A percentile compares a stretch with the other conserved stretches of the same genome.
These are phyloP conservation scores for Micractinium sp. DNA, from an alignment of 139 green algal genomes.

Conservation along the genomic window DNA sequence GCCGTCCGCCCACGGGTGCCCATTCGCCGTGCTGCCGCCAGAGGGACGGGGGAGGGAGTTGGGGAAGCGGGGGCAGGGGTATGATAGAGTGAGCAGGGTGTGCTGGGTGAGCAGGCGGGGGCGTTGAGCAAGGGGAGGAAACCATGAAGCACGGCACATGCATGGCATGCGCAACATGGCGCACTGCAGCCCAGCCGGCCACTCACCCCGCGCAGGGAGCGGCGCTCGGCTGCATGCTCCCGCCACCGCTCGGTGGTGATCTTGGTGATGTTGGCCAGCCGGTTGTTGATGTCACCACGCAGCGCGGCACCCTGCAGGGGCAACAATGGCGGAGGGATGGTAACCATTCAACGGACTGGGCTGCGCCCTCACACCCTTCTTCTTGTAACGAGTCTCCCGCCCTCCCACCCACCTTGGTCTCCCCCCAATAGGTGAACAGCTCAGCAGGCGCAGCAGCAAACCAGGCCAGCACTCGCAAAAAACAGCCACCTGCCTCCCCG, in stretches of 20 bases:
- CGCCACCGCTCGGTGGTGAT: slow-evolving; percentile 23
- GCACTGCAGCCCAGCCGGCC: neutral
- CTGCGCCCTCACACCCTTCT: too few species aligned
- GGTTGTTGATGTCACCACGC: slow-evolving; percentile 31
- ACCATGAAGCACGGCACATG: neutral
- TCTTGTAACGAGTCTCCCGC: too few species aligned
- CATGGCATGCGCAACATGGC: neutral
- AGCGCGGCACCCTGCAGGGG: slow-evolving; percentile 12
- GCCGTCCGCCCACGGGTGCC: neutral
- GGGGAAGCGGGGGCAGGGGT: neutral
- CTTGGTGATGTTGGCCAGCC: slow-evolving; percentile 12
- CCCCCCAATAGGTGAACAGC: too few species aligned
- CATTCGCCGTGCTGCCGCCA: neutral
- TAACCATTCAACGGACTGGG: too few species aligned
- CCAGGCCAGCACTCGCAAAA: too few species aligned
- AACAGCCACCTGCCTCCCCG: neutral
- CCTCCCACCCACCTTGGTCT: too few species aligned
- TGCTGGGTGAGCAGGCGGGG: neutral
- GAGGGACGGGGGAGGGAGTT: too few species aligned
- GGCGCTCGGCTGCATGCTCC: neutral
- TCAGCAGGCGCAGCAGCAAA: neutral
- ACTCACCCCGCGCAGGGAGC: neutral
- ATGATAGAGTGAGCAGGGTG: neutral
- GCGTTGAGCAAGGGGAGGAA: neutral
- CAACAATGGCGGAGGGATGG: neutral